These are phyloP conservation scores for Aspergillus neotritici DNA, from an alignment of 2,329 filamentous ascomycete genomes.

Conservation along the genomic window DNA sequence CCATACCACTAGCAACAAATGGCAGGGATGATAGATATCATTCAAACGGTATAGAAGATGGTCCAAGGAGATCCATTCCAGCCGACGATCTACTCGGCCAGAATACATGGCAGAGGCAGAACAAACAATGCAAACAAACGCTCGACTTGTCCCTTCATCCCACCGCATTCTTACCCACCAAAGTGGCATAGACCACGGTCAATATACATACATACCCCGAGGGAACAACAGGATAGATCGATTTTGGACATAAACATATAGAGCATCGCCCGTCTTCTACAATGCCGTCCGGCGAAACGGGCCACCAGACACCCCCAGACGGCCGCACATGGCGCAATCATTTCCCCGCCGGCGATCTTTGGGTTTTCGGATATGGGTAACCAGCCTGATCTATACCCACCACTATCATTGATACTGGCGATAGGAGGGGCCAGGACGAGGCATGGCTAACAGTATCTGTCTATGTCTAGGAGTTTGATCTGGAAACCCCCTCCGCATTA, in stretches of 20 bases:
- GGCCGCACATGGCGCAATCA: conserved; percentile 40
- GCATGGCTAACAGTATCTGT: too few relatives aligned
- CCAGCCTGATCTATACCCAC: conserved; percentile 19
- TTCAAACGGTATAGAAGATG: too few relatives aligned
- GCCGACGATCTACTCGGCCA: too few relatives aligned
- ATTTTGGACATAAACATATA: background rate
- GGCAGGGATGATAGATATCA: too few relatives aligned
- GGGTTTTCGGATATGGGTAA: conserved; percentile 96
- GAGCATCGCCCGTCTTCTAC: background rate
- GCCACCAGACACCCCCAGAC: conserved; percentile 20
- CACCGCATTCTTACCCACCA: conserved; percentile 3
- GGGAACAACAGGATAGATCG: too few relatives aligned
- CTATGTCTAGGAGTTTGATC: conserved; percentile 68
- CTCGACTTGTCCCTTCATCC: conserved; percentile 4
- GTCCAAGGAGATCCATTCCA: too few relatives aligned
- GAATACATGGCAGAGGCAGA: background rate
- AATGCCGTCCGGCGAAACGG: conserved; percentile 10
- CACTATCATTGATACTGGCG: too few relatives aligned
- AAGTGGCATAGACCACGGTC: background rate
- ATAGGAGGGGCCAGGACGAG: too few relatives aligned
- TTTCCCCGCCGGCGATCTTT: conserved; percentile 63
- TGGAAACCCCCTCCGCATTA: conserved; percentile 98
- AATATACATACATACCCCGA: too few relatives aligned
- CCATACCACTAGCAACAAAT: too few relatives aligned
- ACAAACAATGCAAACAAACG: conserved; percentile 12